Base-by-base conservation (phyloP, 1,284 basidiomycete genomes). In the Sanghuangporus baumii region DNA sequence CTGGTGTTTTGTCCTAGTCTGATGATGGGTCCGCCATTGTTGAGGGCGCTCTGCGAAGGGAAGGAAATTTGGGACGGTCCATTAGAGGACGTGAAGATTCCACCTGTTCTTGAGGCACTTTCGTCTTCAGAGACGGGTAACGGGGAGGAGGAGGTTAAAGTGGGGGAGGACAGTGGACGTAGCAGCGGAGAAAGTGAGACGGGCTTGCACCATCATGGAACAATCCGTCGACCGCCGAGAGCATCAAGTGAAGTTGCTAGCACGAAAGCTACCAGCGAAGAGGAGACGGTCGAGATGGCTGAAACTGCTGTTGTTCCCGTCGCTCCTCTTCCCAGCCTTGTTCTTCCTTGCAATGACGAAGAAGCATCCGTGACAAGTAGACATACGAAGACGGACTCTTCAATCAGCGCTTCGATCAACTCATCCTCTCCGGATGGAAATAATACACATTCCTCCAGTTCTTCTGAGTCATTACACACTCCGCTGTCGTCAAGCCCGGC, bases 1-100 rank as follows among this genome's bases (percentile, higher is more conserved):
- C 75, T 93, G 52, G 85, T 93, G 59, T 87, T 94, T 71, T 91
- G 87, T 67, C 91, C 91, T 34, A 93, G 87, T 69, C 74, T 93
- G 69, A 86, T 83, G 69, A 88, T 94, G 82, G 89, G 80, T 61
- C 89, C 91, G n/a, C 79, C 85, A 0, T 73, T 94, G 48, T 74
- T 94, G 66, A 81, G 86, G 61, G 81, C 86, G 20, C 74, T 94
- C 11, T 90, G 90, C 68, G 90, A 93, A 71, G 80, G 81, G 7
- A 80, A 85, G 60, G 80, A 74, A 14, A 83, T 91, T 51, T 91
- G 89, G 89, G 75, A 76, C 52, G 76, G 69, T 20, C 69, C 71
- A 51, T 62, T 67, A 48, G 66, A 62, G 56, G 59, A 40, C 40
- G 46, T 46, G 23, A 46, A 55, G 14, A 37, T 48, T 43, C 36